phyloP scores from a whole-genome alignment of 2,329 filamentous ascomycete species.

The Alternaria sp. region DNA sequence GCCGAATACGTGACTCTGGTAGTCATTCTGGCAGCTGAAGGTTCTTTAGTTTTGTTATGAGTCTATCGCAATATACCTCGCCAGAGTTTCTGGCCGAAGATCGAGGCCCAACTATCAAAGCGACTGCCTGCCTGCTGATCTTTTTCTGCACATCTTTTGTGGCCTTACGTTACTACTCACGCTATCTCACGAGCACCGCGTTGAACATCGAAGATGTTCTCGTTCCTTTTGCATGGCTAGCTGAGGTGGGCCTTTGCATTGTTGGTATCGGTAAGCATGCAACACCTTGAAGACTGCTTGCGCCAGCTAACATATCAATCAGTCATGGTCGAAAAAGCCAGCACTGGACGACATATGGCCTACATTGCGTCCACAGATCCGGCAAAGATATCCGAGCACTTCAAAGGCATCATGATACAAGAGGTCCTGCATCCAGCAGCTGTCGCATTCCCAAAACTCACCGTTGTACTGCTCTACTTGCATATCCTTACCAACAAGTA shows the following conservation, averaged over 20 bases:
- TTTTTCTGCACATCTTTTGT: conserved; percentile 28
- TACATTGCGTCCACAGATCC: conserved; percentile 22
- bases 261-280: conserved; percentile 31
- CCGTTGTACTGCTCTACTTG: conserved; percentile 31
- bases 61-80: background rate
- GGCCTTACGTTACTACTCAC: conserved; percentile 28
- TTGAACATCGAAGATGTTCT: conserved; percentile 28
- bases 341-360: conserved; percentile 31
- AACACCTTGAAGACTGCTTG: background rate
- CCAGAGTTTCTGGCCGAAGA: conserved; percentile 22
- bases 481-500: conserved; percentile 34
- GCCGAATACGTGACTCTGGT: conserved; percentile 12
- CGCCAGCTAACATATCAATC: background rate
- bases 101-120: conserved; percentile 19
- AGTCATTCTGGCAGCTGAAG: conserved; percentile 7
- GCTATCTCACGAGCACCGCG: conserved; percentile 21
- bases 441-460: conserved; percentile 37
- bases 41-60: background rate
- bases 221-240: conserved; percentile 30
- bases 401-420: conserved; percentile 31
- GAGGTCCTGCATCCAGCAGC: conserved; percentile 35
- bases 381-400: conserved; percentile 19
- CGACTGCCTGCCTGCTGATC: conserved; percentile 25
- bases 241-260: conserved; percentile 26
- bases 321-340: conserved; percentile 33